Evolutionary conservation across 352 stramenopile species (phyloP), one percentile per base, ranked within the genome.

Genomic region (Globisporangium irregulare): DNA sequence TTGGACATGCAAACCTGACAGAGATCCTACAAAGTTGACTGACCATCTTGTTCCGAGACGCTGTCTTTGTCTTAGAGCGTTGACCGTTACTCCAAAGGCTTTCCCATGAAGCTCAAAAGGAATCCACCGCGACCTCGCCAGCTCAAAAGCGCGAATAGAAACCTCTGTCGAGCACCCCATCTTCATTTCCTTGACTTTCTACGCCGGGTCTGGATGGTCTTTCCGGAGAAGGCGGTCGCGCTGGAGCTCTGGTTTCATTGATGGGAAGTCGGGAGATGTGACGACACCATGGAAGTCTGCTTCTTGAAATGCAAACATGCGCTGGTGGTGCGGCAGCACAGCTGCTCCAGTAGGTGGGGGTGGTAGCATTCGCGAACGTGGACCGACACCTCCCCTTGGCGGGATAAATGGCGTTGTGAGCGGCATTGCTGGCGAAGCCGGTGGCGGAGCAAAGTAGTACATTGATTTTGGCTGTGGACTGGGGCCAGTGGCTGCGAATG

Each of bases 391-490:
- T 24, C 29, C 55, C 15, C 29, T 9, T 46, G 55, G 38, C n/a
- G 29, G 20, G 7, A 61, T 46, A 61, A 61, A 61, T 1, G 55
- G 22, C 20, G 55, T 61, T 61, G 55, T 14, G 29, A 61, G 55
- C 2, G 55, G 55, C 55, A 46, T 61, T 12, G 18, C 32, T 36
- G 55, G 10, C 38, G 43, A 48, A 6, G 43, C 12, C 20, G 25
- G 29, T n/a, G 63, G 38, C 22, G 63, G 63, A 6, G 38, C 41
- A 62, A 84, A 90, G 71, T 90, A 91, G 64, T 85, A 90, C 57
- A 74, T 70, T 10, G 81, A 89, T 12, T 69, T 56, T 48, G 69
- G 64, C 53, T 43, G 54, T 15, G 55, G 15, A 18, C 55, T 46
- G 9, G 55, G 18, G 46, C 38, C 15, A 74, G 34, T 22, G 3